Evolutionary conservation across 176 grass and related monocot species (phyloP).

Genomic region (Eleusine indica): DNA sequence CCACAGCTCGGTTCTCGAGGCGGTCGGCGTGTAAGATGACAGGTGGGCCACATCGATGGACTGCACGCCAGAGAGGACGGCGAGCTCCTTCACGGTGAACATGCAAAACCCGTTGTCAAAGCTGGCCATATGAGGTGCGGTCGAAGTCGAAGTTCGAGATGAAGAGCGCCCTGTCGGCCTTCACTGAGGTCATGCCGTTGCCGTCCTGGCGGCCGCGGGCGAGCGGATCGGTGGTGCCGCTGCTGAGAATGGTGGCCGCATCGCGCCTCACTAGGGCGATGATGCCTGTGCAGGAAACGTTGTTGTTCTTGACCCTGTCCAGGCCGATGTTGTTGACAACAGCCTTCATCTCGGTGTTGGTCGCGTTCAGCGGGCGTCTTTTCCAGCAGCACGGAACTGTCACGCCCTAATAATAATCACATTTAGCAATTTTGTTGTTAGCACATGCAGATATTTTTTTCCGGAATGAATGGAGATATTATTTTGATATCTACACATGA

Average conservation of each 20-base stretch:
- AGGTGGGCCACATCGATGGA: conserved; percentile 51
- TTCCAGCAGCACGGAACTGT: conserved; percentile 53
- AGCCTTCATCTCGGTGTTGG: conserved; percentile 41
- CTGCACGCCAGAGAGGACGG: conserved; percentile 59
- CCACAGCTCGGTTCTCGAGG: no score
- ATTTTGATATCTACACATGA: no score
- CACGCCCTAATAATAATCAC: conserved; percentile 36
- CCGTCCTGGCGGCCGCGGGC: conserved; percentile 56
- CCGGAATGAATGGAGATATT: no score
- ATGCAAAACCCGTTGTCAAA: neutral
- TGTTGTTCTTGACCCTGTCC: neutral
- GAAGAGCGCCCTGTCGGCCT: conserved; percentile 28
- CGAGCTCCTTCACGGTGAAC: conserved; percentile 50
- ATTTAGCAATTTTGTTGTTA: no score
- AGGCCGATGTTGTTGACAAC: conserved; percentile 23
- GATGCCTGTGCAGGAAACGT: conserved; percentile 50
- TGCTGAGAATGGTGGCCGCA: conserved; percentile 41
- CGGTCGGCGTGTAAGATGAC: conserved; percentile 12
- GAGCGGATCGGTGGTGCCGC: conserved; percentile 36
- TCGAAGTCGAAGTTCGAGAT: conserved; percentile 16
- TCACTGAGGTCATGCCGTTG: neutral
- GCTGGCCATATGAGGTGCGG: neutral
- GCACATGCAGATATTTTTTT: no score
- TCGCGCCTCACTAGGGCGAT: conserved; percentile 46
- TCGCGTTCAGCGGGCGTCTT: neutral